Evolutionary conservation across 192 early-diverging fungal species (phyloP), one percentile per base, ranked within the genome.

Genomic region (Physocladia obscura): DNA sequence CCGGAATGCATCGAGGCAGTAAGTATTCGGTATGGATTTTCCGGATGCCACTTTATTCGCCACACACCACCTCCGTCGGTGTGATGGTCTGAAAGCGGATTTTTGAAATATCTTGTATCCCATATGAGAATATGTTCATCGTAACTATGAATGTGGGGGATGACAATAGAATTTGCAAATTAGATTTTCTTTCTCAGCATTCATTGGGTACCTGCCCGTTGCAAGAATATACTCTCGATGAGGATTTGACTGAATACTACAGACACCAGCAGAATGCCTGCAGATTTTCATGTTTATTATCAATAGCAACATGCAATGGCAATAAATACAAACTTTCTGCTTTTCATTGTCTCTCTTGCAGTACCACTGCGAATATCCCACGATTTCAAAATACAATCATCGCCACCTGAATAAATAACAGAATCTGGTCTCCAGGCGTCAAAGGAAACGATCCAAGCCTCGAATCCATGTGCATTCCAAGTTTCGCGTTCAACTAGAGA

Each of bases 41-140:
- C 81, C 0, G 96, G 96, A 69, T 97, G 94, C 94, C 95, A 98
- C 79, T 93, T 92, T 37, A 98, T 73, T 26, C 94, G 78, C 96
- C 96, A 98, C 8, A 96, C 92, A 21, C 71, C 71, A 8, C 96
- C 96, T 4, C 96, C 94, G 30, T 89, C 93, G 19, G 89, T 87
- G 31, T 82, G 83, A 44, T 84, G 71, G 22, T 91, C 89, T 0
- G 77, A 65, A 49, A 94, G 26, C 2, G 94, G 94, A 22, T 59
- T 39, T n/a, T 88, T 79, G 90, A 96, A 93, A 5, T 73, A 82
- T 8, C 96, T 85, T 3, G 85, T 91, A 72, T 98, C 96, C 96
- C 96, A 98, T 39, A 96, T 82, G 57, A 90, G 69, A 39, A 97
- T 78, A 22, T 84, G 80, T 47, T 96, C 94, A 74, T 98, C 94